Conservation (phyloP, 2,329 filamentous ascomycete species). For the Xylariaceae sp. region DNA sequence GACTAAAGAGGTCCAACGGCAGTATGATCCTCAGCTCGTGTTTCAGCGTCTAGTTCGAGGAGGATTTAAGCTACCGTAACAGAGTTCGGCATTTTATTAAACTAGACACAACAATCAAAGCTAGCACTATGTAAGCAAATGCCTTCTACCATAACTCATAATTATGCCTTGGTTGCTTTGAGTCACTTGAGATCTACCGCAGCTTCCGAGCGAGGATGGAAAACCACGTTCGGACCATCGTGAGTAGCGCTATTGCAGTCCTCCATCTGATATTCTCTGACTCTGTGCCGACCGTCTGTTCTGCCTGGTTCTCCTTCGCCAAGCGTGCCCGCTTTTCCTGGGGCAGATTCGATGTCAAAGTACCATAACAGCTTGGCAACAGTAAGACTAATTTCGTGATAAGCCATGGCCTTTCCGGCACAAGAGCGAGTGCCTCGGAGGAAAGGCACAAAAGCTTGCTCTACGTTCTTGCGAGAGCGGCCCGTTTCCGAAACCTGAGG, state of each 20-base stretch:
- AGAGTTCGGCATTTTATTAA: background rate
- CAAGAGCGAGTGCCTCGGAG: background rate
- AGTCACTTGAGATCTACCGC: background rate
- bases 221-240: slow-evolving; percentile 2
- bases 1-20: background rate
- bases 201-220: slow-evolving; percentile 1
- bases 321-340: background rate
- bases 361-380: slow-evolving; percentile 6
- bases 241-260: slow-evolving; percentile 2
- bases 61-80: background rate
- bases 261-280: slow-evolving; percentile 2
- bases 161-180: background rate
- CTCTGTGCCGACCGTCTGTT: background rate
- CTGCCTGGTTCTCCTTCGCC: background rate
- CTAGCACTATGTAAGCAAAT: background rate
- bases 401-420: slow-evolving; percentile 7
- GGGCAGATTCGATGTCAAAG: slow-evolving; percentile 2
- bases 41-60: background rate
- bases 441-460: slow-evolving; percentile 3
- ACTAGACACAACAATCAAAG: background rate
- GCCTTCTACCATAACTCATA: background rate
- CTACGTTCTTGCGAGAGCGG: background rate
- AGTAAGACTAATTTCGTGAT: background rate
- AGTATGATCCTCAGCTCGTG: background rate
- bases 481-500: no score